Conservation (phyloP, 176 grass and related monocot genomes). For the Elymus sibiricus region DNA sequence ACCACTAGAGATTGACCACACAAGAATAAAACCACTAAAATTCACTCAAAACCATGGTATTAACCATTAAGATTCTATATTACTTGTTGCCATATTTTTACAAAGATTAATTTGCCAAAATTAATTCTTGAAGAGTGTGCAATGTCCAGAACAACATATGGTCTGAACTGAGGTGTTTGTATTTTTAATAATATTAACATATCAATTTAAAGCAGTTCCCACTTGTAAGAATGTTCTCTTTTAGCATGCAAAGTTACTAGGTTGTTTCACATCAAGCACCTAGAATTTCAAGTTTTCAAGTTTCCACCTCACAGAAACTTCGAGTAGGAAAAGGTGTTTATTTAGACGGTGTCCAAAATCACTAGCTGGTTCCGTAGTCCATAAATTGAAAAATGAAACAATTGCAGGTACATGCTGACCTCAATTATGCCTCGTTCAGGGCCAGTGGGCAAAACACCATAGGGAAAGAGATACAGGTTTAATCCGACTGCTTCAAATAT, state of each 20-base stretch:
- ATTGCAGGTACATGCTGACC: slow-evolving; percentile 40
- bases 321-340: background rate
- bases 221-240: slow-evolving; percentile 9
- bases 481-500: slow-evolving; percentile 90
- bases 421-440: slow-evolving; percentile 92
- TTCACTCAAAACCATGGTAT: no score
- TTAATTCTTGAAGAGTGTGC: slow-evolving; percentile 1
- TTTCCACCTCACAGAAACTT: no score
- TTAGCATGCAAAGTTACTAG: slow-evolving; percentile 1
- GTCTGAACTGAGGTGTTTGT: background rate
- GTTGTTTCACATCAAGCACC: background rate
- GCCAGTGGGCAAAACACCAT: slow-evolving; percentile 95
- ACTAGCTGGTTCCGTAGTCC: background rate
- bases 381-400: slow-evolving; percentile 4
- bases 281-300: background rate
- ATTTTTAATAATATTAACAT: background rate
- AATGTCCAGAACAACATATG: background rate
- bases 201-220: background rate
- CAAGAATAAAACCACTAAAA: no score
- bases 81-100: background rate
- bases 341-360: background rate
- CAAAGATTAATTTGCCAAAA: background rate
- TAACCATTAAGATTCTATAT: no score
- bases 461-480: slow-evolving; percentile 95
- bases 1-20: no score